These are phyloP conservation scores for Lachancea mirantina DNA, from an alignment of 805 yeast species.

Conservation along the genomic window DNA sequence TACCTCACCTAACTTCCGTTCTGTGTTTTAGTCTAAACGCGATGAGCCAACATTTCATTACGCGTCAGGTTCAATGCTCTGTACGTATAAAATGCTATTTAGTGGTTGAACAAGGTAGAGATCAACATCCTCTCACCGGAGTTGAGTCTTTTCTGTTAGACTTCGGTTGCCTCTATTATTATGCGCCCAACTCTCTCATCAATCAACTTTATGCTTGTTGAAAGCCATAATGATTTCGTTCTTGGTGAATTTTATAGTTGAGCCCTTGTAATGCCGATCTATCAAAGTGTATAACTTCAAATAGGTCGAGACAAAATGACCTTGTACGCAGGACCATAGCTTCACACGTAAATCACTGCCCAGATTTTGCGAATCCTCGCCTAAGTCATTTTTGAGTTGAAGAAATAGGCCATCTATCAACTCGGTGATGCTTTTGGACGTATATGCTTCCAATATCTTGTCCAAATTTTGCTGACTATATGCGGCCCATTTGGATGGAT, in stretches of 20 bases:
- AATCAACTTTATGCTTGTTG: slow-evolving; percentile 23
- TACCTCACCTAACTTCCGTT: no score
- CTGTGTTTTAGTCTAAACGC: no score
- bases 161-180: no score
- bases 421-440: slow-evolving; percentile 48
- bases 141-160: no score
- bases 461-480: slow-evolving; percentile 54
- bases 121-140: no score
- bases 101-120: no score
- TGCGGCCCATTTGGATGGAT: slow-evolving; percentile 54
- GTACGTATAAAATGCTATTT: no score
- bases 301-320: slow-evolving; percentile 50
- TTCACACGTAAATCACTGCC: slow-evolving; percentile 42
- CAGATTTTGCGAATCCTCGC: slow-evolving; percentile 17
- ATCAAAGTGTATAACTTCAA: slow-evolving; percentile 48
- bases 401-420: slow-evolving; percentile 49
- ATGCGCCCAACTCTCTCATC: no score
- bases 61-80: no score
- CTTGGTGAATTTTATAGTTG: slow-evolving; percentile 43
- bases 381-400: slow-evolving; percentile 51
- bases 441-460: slow-evolving; percentile 49
- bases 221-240: slow-evolving; percentile 54
- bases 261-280: slow-evolving; percentile 48
- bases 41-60: no score
- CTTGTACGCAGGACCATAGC: slow-evolving; percentile 66